These are phyloP conservation scores for Exophiala lecanii-corni DNA, from an alignment of 2,329 filamentous ascomycete species.

Conservation along the genomic window DNA sequence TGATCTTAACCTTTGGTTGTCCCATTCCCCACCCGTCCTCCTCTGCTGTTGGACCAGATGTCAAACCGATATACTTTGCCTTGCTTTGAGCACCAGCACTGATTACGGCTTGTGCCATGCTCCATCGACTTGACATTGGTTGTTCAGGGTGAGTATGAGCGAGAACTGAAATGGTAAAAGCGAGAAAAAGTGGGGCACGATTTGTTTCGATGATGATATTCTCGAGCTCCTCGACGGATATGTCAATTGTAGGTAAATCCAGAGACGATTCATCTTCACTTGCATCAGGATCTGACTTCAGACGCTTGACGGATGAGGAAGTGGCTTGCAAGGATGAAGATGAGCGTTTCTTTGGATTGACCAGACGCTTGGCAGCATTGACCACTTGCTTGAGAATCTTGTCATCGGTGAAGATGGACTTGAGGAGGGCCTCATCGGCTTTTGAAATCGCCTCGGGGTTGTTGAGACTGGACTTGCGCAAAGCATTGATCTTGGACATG, in stretches of 20 bases:
- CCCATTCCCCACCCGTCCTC: slow-evolving; percentile 70
- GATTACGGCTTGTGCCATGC: slow-evolving; percentile 77
- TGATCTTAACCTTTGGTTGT: slow-evolving; percentile 66
- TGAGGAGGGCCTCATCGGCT: slow-evolving; percentile 40
- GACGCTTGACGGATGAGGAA: slow-evolving; percentile 26
- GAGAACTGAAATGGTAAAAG: slow-evolving; percentile 69
- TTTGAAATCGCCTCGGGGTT: slow-evolving; percentile 46
- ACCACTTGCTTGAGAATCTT: slow-evolving; percentile 54
- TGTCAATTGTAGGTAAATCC: slow-evolving; percentile 29
- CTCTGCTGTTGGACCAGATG: slow-evolving; percentile 60
- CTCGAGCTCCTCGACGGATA: slow-evolving; percentile 48
- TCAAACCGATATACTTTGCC: slow-evolving; percentile 69
- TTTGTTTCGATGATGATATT: slow-evolving; percentile 64
- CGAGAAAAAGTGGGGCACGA: slow-evolving; percentile 74
- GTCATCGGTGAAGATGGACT: slow-evolving; percentile 45
- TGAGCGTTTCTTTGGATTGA: slow-evolving; percentile 49
- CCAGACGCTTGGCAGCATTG: slow-evolving; percentile 52
- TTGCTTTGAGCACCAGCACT: slow-evolving; percentile 75
- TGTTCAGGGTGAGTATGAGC: slow-evolving; percentile 82
- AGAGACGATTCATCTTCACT: slow-evolving; percentile 34
- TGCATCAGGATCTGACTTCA: slow-evolving; percentile 25
- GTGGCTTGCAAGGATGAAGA: slow-evolving; percentile 33
- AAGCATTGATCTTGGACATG: slow-evolving; percentile 51
- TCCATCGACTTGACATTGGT: slow-evolving; percentile 75
- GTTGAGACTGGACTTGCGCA: slow-evolving; percentile 46